Evolutionary conservation across 176 grass and related monocot species (phyloP), one percentile per base, ranked within the genome.

Genomic region (Lolium rigidum): DNA sequence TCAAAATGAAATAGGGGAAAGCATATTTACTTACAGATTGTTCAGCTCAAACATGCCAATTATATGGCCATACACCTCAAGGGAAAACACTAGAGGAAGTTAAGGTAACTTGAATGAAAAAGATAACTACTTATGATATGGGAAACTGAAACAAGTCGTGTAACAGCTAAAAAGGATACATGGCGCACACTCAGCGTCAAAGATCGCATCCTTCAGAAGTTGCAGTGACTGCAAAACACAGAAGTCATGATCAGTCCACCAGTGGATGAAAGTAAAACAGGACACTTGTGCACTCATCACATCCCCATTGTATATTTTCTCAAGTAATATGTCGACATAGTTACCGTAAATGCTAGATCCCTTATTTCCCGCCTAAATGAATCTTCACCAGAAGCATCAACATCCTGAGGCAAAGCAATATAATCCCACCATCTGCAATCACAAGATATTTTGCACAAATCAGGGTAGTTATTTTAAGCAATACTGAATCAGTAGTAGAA

Each of bases 21-120:
- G 61, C 44, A 21, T 56, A 55, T 74, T 73, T 55, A 94, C 97
- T 94, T 88, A 99, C 94, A 99, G 97, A 91, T 96, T 98, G 91
- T 98, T 98, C 78, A 98, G 88, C 88, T 98, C 97, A 96, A 96
- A 99, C 97, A 96, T 93, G 90, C 94, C 94, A 87, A 99, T 94
- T 90, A 99, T 94, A 84, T 95, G 87, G 37, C 94, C 94, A 90
- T 96, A 99, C 44, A 93, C 89, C 74, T 98, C 94, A 63, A 96
- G 94, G 4, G 97, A 96, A 89, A 98, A 98, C 62, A 98, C 97
- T 98, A 81, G 58, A 7, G n/a, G 68, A 72, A 74, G 94, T 96
- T 69, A 98, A 96, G 94, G 81, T 35, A 77, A 86, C 56, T 77
- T 62, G 66, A 78, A 72, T 70, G 38, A 56, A 9, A 84, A 70